phyloP scores from a whole-genome alignment of 306 rosid genomes.

The Rosa persica region DNA sequence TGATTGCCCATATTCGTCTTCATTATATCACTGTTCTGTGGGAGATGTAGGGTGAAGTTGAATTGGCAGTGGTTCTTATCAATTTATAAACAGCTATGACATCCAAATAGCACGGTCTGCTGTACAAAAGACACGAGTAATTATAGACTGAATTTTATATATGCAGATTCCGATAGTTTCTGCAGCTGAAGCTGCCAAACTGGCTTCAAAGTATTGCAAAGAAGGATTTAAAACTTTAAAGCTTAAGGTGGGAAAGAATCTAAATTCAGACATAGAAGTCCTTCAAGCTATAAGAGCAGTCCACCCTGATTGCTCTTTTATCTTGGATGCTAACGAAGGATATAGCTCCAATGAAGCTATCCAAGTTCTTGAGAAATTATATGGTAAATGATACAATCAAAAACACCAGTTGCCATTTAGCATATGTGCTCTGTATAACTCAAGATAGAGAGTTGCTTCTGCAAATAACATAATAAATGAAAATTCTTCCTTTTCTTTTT shows the following conservation, averaged over 20 bases:
- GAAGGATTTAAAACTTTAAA: constrained; percentile 83
- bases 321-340: constrained; percentile 96
- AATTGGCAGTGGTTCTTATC: background rate
- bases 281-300: constrained; percentile 75
- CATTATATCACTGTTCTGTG: background rate
- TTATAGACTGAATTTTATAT: constrained; percentile 11
- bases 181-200: constrained; percentile 69
- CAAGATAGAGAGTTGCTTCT: background rate
- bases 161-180: constrained; percentile 86
- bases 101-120: background rate
- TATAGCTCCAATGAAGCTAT: constrained; percentile 76
- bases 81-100: background rate
- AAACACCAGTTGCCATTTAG: constrained; percentile 1
- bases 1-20: background rate
- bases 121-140: background rate
- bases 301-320: constrained; percentile 73
- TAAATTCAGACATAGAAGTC: constrained; percentile 75
- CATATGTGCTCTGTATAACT: constrained; percentile 21
- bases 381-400: constrained; percentile 46
- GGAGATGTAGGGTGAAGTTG: background rate
- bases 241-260: constrained; percentile 87
- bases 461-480: background rate
- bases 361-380: constrained; percentile 78
- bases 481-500: background rate
- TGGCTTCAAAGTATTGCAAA: constrained; percentile 72